Conservation (phyloP, 371 early-diverging fungal genomes). For the Mortierella sp. region DNA sequence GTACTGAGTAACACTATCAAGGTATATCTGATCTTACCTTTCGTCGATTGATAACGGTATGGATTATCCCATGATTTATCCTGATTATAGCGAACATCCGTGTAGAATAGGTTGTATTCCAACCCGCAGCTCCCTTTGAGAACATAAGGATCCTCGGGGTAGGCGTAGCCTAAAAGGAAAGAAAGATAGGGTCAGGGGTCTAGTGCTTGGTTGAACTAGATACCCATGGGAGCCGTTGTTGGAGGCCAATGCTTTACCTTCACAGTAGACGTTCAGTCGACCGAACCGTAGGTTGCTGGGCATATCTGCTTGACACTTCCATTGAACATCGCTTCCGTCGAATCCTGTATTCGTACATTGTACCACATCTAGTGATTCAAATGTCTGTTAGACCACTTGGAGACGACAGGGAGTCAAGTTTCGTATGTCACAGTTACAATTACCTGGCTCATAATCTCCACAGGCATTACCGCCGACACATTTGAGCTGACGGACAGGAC, state of each 20-base stretch:
- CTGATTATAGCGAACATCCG: constrained; percentile 25
- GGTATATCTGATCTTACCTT: too few species aligned
- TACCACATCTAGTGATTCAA: constrained; percentile 31
- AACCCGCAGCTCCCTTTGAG: constrained; percentile 67
- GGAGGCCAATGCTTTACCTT: constrained; percentile 34
- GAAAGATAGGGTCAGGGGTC: too few species aligned
- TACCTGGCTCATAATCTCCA: constrained; percentile 49
- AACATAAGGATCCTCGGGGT: constrained; percentile 64
- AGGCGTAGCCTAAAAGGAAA: constrained; percentile 48
- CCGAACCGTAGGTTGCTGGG: constrained; percentile 59
- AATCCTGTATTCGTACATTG: constrained; percentile 54
- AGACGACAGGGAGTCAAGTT: too few species aligned
- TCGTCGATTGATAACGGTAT: too few species aligned
- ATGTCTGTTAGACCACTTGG: too few species aligned
- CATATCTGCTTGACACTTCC: constrained; percentile 64
- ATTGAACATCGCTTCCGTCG: constrained; percentile 60
- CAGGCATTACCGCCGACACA: constrained; percentile 52
- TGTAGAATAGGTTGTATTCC: constrained; percentile 61
- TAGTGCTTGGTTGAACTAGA: too few species aligned
- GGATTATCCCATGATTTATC: too few species aligned
- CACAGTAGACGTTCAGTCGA: constrained; percentile 61
- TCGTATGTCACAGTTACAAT: neutral
- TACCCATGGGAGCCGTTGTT: neutral
- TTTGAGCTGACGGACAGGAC: constrained; percentile 35
- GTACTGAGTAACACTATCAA: too few species aligned